Percentiles rank a stretch among this genome's conserved stretches.
Conservation (phyloP, 768 basidiomycete genomes). For the Nevesoporus exiguus region DNA sequence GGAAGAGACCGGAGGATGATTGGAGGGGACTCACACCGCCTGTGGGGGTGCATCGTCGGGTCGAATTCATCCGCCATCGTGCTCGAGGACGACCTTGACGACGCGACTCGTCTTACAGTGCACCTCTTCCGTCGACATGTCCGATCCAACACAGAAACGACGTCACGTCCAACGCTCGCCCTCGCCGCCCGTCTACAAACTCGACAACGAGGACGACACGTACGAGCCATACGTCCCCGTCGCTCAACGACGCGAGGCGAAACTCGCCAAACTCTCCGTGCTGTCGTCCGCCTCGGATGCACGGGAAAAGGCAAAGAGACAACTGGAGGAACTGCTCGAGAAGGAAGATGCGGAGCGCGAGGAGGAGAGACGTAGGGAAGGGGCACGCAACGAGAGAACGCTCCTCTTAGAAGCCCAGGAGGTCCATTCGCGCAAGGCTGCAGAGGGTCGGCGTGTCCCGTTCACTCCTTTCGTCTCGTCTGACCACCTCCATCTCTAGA, state of each 20-base stretch:
- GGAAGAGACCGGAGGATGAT: neutral
- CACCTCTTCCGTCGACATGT: conserved; percentile 18
- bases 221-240: conserved; percentile 90
- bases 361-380: conserved; percentile 72
- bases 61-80: conserved; percentile 44
- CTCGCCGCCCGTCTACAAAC: conserved; percentile 53
- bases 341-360: conserved; percentile 74
- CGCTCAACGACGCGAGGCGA: conserved; percentile 76
- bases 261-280: conserved; percentile 70
- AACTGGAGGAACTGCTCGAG: conserved; percentile 57
- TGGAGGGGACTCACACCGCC: conserved; percentile 50
- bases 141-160: conserved; percentile 42
- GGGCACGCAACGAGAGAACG: conserved; percentile 78
- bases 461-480: conserved; percentile 1
- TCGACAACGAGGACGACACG: conserved; percentile 58
- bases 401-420: conserved; percentile 93
- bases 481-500: conserved; percentile 42
- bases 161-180: conserved; percentile 54
- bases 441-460: conserved; percentile 55
- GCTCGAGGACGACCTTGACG: neutral
- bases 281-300: conserved; percentile 51
- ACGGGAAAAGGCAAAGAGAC: conserved; percentile 43
- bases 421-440: conserved; percentile 79
- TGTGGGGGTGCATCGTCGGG: conserved; percentile 62
- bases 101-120: neutral